Conservation (phyloP, 164 flowering plant species). For the Sextonia rubra region DNA sequence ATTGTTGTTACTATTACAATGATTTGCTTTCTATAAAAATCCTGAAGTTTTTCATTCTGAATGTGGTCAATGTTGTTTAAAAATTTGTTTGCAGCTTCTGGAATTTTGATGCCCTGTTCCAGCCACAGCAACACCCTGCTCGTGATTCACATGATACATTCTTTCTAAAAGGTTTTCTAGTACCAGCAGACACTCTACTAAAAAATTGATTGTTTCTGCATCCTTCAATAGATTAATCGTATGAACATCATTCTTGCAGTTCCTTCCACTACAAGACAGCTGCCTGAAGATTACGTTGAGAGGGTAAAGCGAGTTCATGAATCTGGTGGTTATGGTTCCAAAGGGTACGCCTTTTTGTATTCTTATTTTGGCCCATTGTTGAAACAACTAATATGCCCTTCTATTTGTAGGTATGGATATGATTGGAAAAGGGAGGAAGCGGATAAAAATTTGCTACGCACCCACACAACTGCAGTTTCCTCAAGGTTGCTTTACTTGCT, state of each 20-base stretch:
- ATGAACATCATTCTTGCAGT: constrained; percentile 27
- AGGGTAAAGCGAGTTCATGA: constrained; percentile 83
- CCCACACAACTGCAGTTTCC: constrained; percentile 96
- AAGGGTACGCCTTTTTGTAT: constrained; percentile 50
- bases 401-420: constrained; percentile 62
- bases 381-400: constrained; percentile 3
- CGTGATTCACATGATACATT: constrained; percentile 99
- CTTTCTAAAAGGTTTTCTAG: constrained; percentile 59
- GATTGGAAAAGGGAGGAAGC: constrained; percentile 97
- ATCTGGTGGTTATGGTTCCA: constrained; percentile 86
- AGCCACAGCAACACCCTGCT: constrained; percentile 99
- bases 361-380: neutral
- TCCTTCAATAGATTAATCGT: constrained; percentile 9
- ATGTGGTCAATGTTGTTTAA: neutral
- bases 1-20: neutral
- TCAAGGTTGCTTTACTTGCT: constrained; percentile 87
- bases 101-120: constrained; percentile 95
- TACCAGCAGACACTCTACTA: neutral
- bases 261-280: constrained; percentile 67
- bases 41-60: neutral
- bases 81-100: constrained; percentile 59
- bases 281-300: constrained; percentile 95
- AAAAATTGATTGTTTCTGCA: neutral
- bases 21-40: no score
- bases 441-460: constrained; percentile 80